phyloP scores from a whole-genome alignment of 352 stramenopile genomes.

The Lagenidium sp. region DNA sequence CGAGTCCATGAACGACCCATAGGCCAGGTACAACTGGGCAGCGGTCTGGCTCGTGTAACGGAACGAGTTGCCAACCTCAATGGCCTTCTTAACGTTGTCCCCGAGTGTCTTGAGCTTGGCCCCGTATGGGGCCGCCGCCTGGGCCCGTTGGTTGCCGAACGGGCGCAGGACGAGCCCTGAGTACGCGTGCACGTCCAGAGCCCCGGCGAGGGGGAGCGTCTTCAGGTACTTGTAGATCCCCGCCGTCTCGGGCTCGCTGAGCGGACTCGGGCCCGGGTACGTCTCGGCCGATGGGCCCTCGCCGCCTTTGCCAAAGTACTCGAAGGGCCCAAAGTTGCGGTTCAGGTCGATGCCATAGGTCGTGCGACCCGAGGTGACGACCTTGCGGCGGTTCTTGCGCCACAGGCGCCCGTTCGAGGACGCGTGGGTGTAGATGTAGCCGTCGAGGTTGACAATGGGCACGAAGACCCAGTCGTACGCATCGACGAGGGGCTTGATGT shows the following conservation, averaged over 20 bases:
- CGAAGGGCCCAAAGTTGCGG: slow-evolving; percentile 20
- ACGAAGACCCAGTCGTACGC: slow-evolving; percentile 25
- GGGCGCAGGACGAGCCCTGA: slow-evolving; percentile 16
- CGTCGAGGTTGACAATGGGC: slow-evolving; percentile 24
- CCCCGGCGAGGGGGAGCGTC: slow-evolving; percentile 14
- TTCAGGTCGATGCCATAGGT: slow-evolving; percentile 23
- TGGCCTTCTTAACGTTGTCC: slow-evolving; percentile 15
- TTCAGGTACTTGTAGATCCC: slow-evolving; percentile 22
- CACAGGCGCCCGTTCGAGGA: slow-evolving; percentile 15
- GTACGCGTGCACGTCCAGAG: slow-evolving; percentile 22
- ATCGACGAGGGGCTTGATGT: slow-evolving; percentile 14
- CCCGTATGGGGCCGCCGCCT: slow-evolving; percentile 13
- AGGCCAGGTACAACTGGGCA: slow-evolving; percentile 16
- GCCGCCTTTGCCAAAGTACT: slow-evolving; percentile 14
- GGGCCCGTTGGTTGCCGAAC: slow-evolving; percentile 12
- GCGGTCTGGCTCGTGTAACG: slow-evolving; percentile 15
- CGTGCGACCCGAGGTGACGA: slow-evolving; percentile 3
- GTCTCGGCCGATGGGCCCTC: slow-evolving; percentile 10
- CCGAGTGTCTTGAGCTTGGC: slow-evolving; percentile 18
- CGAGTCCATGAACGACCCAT: slow-evolving; percentile 23
- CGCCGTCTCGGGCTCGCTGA: slow-evolving; percentile 19
- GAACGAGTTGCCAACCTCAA: slow-evolving; percentile 12
- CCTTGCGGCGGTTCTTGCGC: slow-evolving; percentile 21
- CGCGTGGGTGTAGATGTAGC: slow-evolving; percentile 18
- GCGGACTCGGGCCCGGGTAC: slow-evolving; percentile 16